These are phyloP conservation scores for Trichoderma atroviride DNA, from an alignment of 2,329 filamentous ascomycete species.

Conservation along the genomic window DNA sequence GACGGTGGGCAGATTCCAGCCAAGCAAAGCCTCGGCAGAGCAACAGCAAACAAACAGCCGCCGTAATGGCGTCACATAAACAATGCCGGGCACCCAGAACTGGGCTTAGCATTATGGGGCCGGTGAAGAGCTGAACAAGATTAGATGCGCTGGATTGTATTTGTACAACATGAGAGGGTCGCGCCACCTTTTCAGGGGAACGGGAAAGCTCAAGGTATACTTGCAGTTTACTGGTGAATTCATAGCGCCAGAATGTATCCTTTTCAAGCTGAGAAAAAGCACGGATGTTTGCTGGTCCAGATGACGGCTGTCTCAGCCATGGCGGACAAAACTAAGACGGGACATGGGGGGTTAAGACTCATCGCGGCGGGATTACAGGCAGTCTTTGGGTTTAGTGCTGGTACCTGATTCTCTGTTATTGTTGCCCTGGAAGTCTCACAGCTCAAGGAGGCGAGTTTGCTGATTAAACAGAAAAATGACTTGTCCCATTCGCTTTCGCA, in stretches of 20 bases:
- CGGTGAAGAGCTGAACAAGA: conserved; percentile 21
- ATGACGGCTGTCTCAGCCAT: conserved; percentile 14
- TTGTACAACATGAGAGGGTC: background rate
- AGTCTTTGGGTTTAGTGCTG: background rate
- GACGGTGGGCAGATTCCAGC: background rate
- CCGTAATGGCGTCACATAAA: background rate
- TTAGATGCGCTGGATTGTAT: conserved; percentile 1
- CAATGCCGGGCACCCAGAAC: background rate
- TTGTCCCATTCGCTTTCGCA: background rate
- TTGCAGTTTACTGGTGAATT: background rate
- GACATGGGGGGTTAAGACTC: background rate
- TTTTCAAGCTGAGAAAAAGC: background rate
- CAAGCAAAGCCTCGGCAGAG: background rate
- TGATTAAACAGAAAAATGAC: background rate
- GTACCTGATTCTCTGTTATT: background rate
- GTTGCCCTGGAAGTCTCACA: background rate
- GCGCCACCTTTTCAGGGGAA: background rate
- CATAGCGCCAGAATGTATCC: background rate
- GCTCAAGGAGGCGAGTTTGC: background rate
- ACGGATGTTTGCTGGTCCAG: background rate
- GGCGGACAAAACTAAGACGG: background rate
- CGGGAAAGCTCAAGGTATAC: background rate
- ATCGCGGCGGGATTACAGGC: background rate
- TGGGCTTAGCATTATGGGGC: conserved; percentile 7
- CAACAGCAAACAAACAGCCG: background rate